Evolutionary conservation across 345 rosid genomes (phyloP).

Genomic region (Limnanthes douglasii): DNA sequence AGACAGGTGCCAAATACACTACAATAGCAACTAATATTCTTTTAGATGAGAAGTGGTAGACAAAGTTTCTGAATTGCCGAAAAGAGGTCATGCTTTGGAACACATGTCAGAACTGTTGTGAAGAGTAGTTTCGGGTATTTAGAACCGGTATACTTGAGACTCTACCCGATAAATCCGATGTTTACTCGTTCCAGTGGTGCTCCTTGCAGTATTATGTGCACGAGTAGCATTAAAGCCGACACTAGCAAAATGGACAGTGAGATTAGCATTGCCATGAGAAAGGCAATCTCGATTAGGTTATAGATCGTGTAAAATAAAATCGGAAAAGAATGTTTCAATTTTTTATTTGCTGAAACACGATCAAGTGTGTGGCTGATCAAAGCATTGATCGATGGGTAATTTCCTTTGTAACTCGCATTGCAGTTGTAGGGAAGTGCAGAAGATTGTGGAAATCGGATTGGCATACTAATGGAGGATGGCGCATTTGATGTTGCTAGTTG

Average conservation of each 20-base stretch:
- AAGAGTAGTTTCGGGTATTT: constrained; percentile 96
- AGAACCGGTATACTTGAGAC: constrained; percentile 92
- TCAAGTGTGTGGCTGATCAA: constrained; percentile 88
- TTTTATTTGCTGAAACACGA: constrained; percentile 85
- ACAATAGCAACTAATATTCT: constrained; percentile 95
- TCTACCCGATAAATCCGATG: constrained; percentile 91
- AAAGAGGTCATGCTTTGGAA: constrained; percentile 92
- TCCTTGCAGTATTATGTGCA: constrained; percentile 80
- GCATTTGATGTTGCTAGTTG: constrained; percentile 26
- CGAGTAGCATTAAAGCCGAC: constrained; percentile 94
- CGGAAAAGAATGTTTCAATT: constrained; percentile 84
- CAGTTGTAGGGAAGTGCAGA: constrained; percentile 96
- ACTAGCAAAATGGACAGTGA: constrained; percentile 80
- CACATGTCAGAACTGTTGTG: constrained; percentile 98
- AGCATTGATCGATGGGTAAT: constrained; percentile 93
- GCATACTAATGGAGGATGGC: constrained; percentile 26
- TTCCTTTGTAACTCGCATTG: constrained; percentile 96
- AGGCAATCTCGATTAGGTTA: constrained; percentile 82
- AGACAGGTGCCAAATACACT: constrained; percentile 94
- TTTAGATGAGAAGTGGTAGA: constrained; percentile 96
- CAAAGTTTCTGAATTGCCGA: constrained; percentile 90
- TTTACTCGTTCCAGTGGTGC: constrained; percentile 96
- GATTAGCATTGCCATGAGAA: constrained; percentile 92
- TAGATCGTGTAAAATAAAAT: constrained; percentile 87
- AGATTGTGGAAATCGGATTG: constrained; percentile 56